Evolutionary conservation across 2,329 filamentous ascomycete species (phyloP).

Genomic region (Microsporum canis): DNA sequence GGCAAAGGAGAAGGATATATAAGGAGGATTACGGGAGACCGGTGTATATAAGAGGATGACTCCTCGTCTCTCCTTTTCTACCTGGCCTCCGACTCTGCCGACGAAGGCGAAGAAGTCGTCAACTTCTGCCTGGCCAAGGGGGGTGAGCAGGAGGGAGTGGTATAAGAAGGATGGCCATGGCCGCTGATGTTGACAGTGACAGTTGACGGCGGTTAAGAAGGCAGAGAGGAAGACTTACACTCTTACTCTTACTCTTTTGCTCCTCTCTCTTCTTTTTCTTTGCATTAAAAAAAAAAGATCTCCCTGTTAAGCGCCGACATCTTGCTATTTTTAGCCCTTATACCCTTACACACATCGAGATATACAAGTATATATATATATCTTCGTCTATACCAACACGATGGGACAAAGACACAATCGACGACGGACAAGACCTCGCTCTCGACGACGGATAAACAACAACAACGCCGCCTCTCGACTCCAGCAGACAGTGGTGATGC

Average conservation of each 20-base stretch:
- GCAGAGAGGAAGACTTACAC: background rate
- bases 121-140: background rate
- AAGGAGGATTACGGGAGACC: no score
- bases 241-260: background rate
- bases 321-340: background rate
- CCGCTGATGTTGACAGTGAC: background rate
- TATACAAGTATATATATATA: background rate
- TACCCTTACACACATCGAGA: background rate
- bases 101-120: background rate
- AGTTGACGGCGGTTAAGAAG: background rate
- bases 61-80: background rate
- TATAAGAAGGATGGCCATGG: background rate
- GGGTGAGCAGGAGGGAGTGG: background rate
- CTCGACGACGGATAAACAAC: conserved; percentile 24
- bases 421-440: conserved; percentile 34
- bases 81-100: background rate
- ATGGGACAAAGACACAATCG: conserved; percentile 40
- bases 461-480: conserved; percentile 11
- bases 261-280: background rate
- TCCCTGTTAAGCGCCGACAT: background rate
- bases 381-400: background rate
- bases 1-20: background rate
- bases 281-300: background rate
- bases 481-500: conserved; percentile 8
- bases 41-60: background rate